These are phyloP conservation scores for Penicillium corylophilum DNA, from an alignment of 2,329 filamentous ascomycete species.

Conservation along the genomic window DNA sequence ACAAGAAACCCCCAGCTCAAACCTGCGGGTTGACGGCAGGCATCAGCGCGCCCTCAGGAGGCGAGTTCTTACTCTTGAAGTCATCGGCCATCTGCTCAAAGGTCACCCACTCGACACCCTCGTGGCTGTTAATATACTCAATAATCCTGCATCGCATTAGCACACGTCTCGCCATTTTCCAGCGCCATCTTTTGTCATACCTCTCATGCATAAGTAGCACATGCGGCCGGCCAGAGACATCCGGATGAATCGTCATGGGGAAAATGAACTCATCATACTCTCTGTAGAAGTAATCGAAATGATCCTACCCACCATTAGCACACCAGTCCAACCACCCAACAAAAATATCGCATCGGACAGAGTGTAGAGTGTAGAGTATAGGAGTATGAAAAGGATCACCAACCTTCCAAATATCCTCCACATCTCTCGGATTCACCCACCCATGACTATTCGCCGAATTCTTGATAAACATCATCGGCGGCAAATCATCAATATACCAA, in stretches of 20 bases:
- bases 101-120: slow-evolving; percentile 48
- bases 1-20: background rate
- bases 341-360: background rate
- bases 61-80: slow-evolving; percentile 55
- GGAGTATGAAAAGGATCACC: background rate
- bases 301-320: slow-evolving; percentile 46
- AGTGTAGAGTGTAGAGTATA: background rate
- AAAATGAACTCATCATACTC: slow-evolving; percentile 77
- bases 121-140: slow-evolving; percentile 65
- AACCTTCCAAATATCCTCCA: slow-evolving; percentile 58
- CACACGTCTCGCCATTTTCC: background rate
- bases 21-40: slow-evolving; percentile 9
- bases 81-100: slow-evolving; percentile 72
- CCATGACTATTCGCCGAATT: slow-evolving; percentile 53
- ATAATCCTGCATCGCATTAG: slow-evolving; percentile 49
- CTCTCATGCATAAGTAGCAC: slow-evolving; percentile 72
- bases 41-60: slow-evolving; percentile 27
- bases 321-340: background rate
- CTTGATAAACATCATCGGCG: slow-evolving; percentile 50
- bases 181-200: slow-evolving; percentile 34
- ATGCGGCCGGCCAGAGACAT: slow-evolving; percentile 70
- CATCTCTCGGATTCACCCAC: slow-evolving; percentile 58
- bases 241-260: slow-evolving; percentile 74
- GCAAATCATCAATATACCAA: slow-evolving; percentile 48
- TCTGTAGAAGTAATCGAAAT: slow-evolving; percentile 68